A percentile compares a stretch with the other conserved stretches of the same genome.
Conservation (phyloP, 179 eudicot genomes). For the Spinacia oleracea region DNA sequence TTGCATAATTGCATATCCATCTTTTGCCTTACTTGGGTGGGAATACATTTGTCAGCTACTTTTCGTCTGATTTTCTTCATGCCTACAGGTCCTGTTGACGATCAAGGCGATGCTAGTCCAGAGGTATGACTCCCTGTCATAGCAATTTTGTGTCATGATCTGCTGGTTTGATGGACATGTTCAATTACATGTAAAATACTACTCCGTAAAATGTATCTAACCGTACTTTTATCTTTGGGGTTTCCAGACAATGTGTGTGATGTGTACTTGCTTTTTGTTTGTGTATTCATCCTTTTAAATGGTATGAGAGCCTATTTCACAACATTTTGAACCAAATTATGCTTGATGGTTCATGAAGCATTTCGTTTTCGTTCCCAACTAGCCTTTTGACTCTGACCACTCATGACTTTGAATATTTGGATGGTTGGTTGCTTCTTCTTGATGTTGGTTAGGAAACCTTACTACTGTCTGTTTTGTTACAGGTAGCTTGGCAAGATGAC, state of each 20-base stretch:
- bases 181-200: not conserved
- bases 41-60: not conserved
- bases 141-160: not conserved
- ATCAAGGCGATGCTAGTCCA: conserved; percentile 36
- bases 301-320: not conserved
- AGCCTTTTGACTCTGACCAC: not conserved
- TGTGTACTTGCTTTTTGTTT: not conserved
- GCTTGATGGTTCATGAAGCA: not conserved
- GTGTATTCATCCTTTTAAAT: not conserved
- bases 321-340: too few relatives aligned
- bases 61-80: conserved; percentile 5
- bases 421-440: not conserved
- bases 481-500: conserved; percentile 59
- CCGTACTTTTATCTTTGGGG: not conserved
- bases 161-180: not conserved
- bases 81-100: conserved; percentile 42
- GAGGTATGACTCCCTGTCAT: conserved; percentile 35
- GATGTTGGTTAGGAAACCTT: not conserved
- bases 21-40: not conserved
- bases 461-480: conserved; percentile 21
- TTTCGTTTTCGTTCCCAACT: not conserved
- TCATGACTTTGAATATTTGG: not conserved
- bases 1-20: not conserved
- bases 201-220: not conserved
- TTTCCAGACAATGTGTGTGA: not conserved